phyloP scores from a whole-genome alignment of 179 eudicot genomes.

The Beta corolliflora region DNA sequence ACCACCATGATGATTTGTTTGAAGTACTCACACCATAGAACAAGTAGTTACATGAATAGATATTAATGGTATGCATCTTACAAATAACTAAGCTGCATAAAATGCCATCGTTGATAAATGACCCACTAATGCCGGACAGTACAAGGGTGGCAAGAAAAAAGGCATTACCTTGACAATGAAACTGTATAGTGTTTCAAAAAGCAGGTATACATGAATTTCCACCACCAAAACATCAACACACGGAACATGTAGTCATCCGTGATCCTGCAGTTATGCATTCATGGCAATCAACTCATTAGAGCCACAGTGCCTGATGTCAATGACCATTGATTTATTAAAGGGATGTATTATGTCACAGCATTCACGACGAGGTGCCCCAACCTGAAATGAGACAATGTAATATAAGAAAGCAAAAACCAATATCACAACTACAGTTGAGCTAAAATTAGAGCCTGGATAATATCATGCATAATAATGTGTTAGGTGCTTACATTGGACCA shows the following conservation, averaged over 20 bases:
- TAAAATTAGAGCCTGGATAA: not conserved
- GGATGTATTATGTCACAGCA: constrained; percentile 67
- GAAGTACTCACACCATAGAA: no score
- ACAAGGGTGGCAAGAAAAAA: not conserved
- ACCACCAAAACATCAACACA: constrained; percentile 10
- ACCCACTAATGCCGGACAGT: not conserved
- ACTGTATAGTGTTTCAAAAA: not conserved
- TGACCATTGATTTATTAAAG: constrained; percentile 40
- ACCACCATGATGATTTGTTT: no score
- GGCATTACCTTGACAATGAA: constrained; percentile 24
- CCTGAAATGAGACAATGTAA: constrained; percentile 28
- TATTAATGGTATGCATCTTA: not conserved
- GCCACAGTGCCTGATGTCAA: constrained; percentile 55
- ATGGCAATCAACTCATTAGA: constrained; percentile 60
- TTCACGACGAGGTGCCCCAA: constrained; percentile 57
- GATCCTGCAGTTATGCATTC: constrained; percentile 25
- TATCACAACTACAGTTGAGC: not conserved
- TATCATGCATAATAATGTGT: no score
- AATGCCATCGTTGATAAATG: not conserved
- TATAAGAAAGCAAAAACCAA: not conserved
- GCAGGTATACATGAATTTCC: constrained; percentile 14
- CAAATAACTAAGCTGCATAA: not conserved
- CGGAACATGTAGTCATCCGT: not conserved
- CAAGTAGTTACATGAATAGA: not conserved
- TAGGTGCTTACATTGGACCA: no score